phyloP scores from a whole-genome alignment of 768 basidiomycete genomes.

The Cyathus striatus region DNA sequence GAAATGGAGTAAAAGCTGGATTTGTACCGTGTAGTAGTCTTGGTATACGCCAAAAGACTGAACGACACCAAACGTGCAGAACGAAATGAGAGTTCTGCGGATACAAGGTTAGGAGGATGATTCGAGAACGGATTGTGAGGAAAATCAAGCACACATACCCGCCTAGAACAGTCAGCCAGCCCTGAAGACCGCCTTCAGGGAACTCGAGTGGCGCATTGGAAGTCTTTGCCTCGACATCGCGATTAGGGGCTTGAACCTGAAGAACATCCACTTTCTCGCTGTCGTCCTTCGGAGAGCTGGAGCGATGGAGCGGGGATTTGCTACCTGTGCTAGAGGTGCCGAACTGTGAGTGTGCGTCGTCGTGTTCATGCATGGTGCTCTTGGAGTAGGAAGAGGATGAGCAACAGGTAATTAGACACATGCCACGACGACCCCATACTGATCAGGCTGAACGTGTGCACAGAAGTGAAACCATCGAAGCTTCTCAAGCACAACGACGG shows the following conservation, averaged over 20 bases:
- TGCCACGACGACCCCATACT: neutral
- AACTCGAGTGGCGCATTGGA: slow-evolving; percentile 14
- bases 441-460: neutral
- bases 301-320: slow-evolving; percentile 5
- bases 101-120: neutral
- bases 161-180: slow-evolving; percentile 41
- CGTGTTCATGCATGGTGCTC: slow-evolving; percentile 7
- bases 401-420: neutral
- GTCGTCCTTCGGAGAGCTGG: neutral
- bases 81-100: slow-evolving; percentile 33
- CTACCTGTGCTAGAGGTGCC: slow-evolving; percentile 15
- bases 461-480: neutral
- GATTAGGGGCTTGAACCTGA: neutral
- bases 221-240: neutral
- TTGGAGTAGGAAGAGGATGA: neutral
- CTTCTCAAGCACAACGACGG: neutral
- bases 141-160: slow-evolving; percentile 25
- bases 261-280: slow-evolving; percentile 3
- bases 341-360: slow-evolving; percentile 4
- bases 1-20: no score
- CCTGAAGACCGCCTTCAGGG: slow-evolving; percentile 40
- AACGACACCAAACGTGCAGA: slow-evolving; percentile 44
- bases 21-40: slow-evolving; percentile 43
- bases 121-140: neutral
- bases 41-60: slow-evolving; percentile 50